Evolutionary conservation across 352 stramenopile genomes (phyloP), one percentile per base, ranked within the genome.

Genomic region (Phytophthora syringae): DNA sequence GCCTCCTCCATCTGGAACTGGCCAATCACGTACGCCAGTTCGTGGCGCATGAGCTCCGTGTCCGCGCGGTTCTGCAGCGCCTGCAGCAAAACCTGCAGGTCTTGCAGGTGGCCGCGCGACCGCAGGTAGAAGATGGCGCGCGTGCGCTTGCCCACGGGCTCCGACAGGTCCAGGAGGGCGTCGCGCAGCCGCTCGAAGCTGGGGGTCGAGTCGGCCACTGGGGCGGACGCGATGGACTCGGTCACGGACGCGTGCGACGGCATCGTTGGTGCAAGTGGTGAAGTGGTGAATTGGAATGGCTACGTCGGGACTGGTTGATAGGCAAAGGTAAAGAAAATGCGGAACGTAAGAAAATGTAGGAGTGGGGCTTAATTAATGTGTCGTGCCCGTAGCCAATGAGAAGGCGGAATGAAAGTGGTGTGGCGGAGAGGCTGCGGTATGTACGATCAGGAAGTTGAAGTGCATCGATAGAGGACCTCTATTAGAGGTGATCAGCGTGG

Each of bases 1-100:
- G 92, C 89, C 44, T 83, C 72, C 10, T 76, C 72, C 84, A 98
- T 82, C 74, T 98, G 90, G 76, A 99, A 96, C 77, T 99, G 98
- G 40, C 98, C 98, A 28, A 99, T 93, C 10, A 99, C 96, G 79
- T 99, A 99, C 9, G 97, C 97, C 34, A 99, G 74, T 77, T 99
- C 98, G 84, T 99, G 98, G 50, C 98, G 87, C 67, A 99, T 94
- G 30, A 99, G 81, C 48, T 97, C 90, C 69, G 88, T 98, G 69
- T 97, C 93, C 39, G 82, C 63, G 71, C 90, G 90, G 65, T 97
- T 96, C 43, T 62, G 7, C 18, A 98, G 68, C 18, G 93, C 93
- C n/a, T 48, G 52, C 3, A 92, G 67, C 43, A 98, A 76, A 24
- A 93, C 83, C 21, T 86, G 63, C 25, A 96, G 76, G 59, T 95